Evolutionary conservation across 257 asterid genomes (phyloP).

Genomic region (Nicotiana noctiflora): DNA sequence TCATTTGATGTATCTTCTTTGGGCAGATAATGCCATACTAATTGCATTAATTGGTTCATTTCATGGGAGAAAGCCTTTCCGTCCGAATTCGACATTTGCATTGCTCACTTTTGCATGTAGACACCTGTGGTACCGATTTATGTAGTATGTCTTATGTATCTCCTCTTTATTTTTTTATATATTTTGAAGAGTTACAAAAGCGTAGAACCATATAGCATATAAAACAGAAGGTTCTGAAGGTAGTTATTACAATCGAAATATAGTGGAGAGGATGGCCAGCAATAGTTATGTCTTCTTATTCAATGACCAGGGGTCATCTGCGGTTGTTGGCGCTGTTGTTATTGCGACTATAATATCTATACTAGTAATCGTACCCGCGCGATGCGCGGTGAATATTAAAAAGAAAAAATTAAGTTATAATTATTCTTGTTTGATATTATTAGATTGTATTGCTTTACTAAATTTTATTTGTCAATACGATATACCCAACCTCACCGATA

Average conservation of each 20-base stretch:
- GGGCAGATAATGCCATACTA: background rate
- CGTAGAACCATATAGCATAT: background rate
- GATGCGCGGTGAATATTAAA: too few species aligned
- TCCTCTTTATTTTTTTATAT: background rate
- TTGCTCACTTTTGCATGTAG: background rate
- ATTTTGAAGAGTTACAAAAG: background rate
- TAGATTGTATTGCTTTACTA: too few species aligned
- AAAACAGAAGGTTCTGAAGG: constrained; percentile 28
- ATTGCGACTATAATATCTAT: constrained; percentile 51
- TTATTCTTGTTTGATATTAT: too few species aligned
- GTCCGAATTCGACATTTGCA: background rate
- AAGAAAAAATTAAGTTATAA: too few species aligned
- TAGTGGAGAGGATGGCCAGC: constrained; percentile 29
- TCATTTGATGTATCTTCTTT: background rate
- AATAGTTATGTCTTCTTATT: constrained; percentile 22
- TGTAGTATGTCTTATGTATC: background rate
- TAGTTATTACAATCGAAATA: background rate
- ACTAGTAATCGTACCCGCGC: too few species aligned
- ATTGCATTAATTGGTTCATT: background rate
- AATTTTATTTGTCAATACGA: too few species aligned
- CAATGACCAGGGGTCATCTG: constrained; percentile 37
- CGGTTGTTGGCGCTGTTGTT: constrained; percentile 32
- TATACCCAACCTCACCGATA: too few species aligned
- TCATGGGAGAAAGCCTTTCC: too few species aligned
- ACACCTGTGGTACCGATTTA: background rate